Percentiles rank a stretch among this genome's conserved stretches.
phyloP scores from a whole-genome alignment of 164 flowering plant species.

The Protea cynaroides region DNA sequence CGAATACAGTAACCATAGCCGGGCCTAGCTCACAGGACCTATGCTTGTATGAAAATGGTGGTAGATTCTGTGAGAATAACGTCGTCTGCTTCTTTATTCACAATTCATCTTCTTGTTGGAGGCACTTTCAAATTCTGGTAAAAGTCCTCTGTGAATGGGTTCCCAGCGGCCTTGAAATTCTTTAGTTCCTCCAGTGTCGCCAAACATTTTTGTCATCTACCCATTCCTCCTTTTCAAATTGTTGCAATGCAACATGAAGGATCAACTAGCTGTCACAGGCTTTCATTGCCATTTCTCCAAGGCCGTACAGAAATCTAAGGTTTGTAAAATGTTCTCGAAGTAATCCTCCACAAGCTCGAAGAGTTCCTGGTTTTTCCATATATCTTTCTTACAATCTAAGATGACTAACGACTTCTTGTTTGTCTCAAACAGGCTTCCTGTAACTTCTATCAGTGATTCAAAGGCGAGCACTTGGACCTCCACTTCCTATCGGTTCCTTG shows the following conservation, averaged over 20 bases:
- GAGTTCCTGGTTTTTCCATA: slow-evolving; percentile 64
- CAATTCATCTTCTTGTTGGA: no score
- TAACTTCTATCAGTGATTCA: slow-evolving; percentile 57
- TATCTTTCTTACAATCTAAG: slow-evolving; percentile 51
- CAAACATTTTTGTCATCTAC: slow-evolving; percentile 12
- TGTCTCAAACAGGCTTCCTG: slow-evolving; percentile 60
- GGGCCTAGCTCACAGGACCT: no score
- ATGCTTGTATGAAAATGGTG: no score
- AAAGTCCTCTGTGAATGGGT: slow-evolving; percentile 73
- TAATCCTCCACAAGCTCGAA: slow-evolving; percentile 69
- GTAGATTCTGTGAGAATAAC: no score
- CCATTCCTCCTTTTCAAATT: slow-evolving; percentile 53
- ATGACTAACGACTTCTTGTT: slow-evolving; percentile 70
- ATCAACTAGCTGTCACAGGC: slow-evolving; percentile 59
- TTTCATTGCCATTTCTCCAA: slow-evolving; percentile 53
- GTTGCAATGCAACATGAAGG: slow-evolving; percentile 51
- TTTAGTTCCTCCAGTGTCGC: slow-evolving; percentile 49
- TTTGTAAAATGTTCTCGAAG: slow-evolving; percentile 64
- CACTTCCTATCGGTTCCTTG: no score
- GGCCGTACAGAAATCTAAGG: slow-evolving; percentile 66
- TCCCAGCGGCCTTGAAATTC: slow-evolving; percentile 56
- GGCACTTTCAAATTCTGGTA: slow-evolving; percentile 39
- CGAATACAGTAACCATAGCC: no score
- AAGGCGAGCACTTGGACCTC: slow-evolving; percentile 55
- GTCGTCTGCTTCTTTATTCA: no score